phyloP scores from a whole-genome alignment of 1,284 basidiomycete genomes.

The Wallemia ichthyophaga region DNA sequence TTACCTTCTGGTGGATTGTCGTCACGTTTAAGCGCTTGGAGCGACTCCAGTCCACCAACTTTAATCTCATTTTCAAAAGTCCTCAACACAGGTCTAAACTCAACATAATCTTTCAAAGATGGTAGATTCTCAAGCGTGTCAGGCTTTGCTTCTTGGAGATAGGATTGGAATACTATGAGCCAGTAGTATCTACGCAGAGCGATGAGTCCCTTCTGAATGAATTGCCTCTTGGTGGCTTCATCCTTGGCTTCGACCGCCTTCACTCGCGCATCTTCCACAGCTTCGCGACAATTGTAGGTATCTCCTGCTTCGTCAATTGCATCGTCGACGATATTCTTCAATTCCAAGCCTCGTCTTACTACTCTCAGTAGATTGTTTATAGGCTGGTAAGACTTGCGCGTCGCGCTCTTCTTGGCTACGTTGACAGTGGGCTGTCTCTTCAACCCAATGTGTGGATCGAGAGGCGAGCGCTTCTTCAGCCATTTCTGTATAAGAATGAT shows the following conservation, averaged over 20 bases:
- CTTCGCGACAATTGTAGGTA: slow-evolving; percentile 55
- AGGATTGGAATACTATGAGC: slow-evolving; percentile 78
- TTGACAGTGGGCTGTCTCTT: not conserved
- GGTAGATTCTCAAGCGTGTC: slow-evolving; percentile 27
- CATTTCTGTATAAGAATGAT: slow-evolving; percentile 63
- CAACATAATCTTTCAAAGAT: not conserved
- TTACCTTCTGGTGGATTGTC: slow-evolving; percentile 33
- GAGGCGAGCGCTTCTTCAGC: slow-evolving; percentile 23
- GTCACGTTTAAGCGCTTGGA: slow-evolving; percentile 56
- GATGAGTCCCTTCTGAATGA: slow-evolving; percentile 44
- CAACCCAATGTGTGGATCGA: slow-evolving; percentile 8
- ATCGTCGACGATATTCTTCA: slow-evolving; percentile 68
- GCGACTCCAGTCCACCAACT: slow-evolving; percentile 40
- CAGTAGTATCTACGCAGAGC: slow-evolving; percentile 65
- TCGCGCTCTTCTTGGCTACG: not conserved
- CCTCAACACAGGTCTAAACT: slow-evolving; percentile 35
- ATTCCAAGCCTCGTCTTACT: slow-evolving; percentile 58
- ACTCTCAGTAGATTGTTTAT: slow-evolving; percentile 49
- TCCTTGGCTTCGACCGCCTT: slow-evolving; percentile 47
- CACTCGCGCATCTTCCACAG: slow-evolving; percentile 51
- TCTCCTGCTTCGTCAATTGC: slow-evolving; percentile 62
- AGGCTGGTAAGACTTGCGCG: slow-evolving; percentile 22
- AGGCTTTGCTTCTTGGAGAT: slow-evolving; percentile 54
- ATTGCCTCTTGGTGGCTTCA: slow-evolving; percentile 30
- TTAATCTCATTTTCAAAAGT: slow-evolving; percentile 80